phyloP scores from a whole-genome alignment of 257 asterid species.

The Primulina tabacum region DNA sequence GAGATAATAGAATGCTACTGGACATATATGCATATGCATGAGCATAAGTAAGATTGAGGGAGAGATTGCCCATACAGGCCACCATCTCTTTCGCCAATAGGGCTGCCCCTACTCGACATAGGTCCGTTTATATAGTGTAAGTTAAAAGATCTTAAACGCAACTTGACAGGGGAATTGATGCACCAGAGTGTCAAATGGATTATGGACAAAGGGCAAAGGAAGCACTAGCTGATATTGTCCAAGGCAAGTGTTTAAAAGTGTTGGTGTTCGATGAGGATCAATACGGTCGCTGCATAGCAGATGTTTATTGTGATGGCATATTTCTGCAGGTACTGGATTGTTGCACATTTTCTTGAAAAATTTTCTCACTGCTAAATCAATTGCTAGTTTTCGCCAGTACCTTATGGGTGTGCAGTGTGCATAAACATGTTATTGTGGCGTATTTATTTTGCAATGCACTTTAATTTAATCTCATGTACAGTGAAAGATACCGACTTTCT shows the following conservation, averaged over 20 bases:
- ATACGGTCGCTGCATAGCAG: slow-evolving; percentile 79
- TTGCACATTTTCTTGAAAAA: background rate
- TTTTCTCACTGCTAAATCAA: background rate
- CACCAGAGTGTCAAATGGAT: slow-evolving; percentile 88
- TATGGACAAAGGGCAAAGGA: slow-evolving; percentile 76
- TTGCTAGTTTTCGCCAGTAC: too few species aligned
- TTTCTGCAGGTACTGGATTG: slow-evolving; percentile 68
- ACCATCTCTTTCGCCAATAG: too few species aligned
- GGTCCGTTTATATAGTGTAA: too few species aligned
- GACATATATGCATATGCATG: too few species aligned
- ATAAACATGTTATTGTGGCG: too few species aligned
- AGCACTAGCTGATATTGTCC: slow-evolving; percentile 62
- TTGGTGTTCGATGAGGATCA: slow-evolving; percentile 75
- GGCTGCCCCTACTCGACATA: too few species aligned
- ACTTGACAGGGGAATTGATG: slow-evolving; percentile 79
- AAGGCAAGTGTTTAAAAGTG: slow-evolving; percentile 59
- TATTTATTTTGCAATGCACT: too few species aligned
- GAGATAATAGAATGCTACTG: too few species aligned
- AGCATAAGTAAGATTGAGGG: too few species aligned
- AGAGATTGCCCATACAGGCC: too few species aligned
- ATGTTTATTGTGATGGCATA: slow-evolving; percentile 74
- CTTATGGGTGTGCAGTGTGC: background rate
- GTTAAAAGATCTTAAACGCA: background rate
- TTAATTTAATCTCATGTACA: too few species aligned
- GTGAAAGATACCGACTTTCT: too few species aligned